phyloP scores from a whole-genome alignment of 2,329 filamentous ascomycete genomes.

The Fusarium goolgardi region DNA sequence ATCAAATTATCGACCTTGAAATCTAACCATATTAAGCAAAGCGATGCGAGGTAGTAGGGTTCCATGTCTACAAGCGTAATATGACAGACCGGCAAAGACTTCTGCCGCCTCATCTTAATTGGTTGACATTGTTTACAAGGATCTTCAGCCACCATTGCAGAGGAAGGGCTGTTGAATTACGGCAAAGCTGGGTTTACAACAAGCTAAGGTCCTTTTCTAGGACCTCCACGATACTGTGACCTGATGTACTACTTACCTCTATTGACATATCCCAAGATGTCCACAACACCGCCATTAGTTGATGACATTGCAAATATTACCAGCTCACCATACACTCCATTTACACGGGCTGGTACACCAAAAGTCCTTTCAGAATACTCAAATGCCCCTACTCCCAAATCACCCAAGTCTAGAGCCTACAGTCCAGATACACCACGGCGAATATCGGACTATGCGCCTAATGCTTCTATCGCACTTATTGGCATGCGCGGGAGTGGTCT shows the following conservation, averaged over 20 bases:
- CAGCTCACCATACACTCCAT: neutral
- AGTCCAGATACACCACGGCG: neutral
- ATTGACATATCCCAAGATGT: neutral
- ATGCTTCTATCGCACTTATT: constrained; percentile 3
- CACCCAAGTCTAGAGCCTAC: neutral
- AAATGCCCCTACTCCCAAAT: neutral
- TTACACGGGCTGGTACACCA: neutral
- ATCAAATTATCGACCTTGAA: neutral
- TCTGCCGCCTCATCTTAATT: neutral
- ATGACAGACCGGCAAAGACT: constrained; percentile 8
- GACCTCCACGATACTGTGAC: neutral
- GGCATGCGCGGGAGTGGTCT: constrained; percentile 15
- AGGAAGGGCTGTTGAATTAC: neutral
- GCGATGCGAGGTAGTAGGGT: neutral
- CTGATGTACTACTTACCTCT: too few relatives aligned
- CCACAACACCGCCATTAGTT: neutral
- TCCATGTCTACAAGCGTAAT: neutral
- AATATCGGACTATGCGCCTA: neutral
- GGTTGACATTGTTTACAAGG: neutral
- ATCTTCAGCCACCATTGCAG: neutral
- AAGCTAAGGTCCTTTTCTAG: neutral
- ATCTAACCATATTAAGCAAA: neutral
- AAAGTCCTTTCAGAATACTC: neutral
- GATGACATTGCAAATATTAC: neutral
- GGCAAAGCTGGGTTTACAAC: neutral